Base-by-base conservation (phyloP, 176 grass and related monocot species). In the Ampelocalamus luodianensis region DNA sequence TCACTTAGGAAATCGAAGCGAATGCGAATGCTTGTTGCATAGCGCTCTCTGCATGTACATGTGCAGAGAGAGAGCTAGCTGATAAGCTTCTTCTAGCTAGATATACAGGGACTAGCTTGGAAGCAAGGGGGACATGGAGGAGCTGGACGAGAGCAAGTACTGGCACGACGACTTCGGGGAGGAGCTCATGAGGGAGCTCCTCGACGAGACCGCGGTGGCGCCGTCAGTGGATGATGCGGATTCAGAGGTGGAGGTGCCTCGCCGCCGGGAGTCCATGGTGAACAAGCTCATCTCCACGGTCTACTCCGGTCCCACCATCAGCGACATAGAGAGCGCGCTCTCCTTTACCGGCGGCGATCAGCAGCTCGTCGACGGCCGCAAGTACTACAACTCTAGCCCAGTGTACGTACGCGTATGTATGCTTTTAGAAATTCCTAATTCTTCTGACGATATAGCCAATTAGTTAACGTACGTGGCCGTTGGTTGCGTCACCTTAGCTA, bases 281-380 rank as follows among this genome's bases (percentile, higher is more conserved):
- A 96, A 96, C 93, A 99, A 82, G 88, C 88, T 99, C 76, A 91
- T 96, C 81, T 95, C 96, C 1, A 92, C 93, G 7, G 93, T 98
- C 63, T 96, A 99, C 83, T 96, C 96, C 0, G 96, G 96, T 12
- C 93, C 96, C 8, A 99, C 91, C 11, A 92, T 96, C 69, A 86
- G 90, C 18, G 96, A 96, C 80, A 90, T 96, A 72, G 91, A 99
- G 84, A 92, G 90, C 65, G 93, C 96, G 7, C 84, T 96, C 42
- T 96, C 91, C 68, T 78, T 90, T 26, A 92, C 79, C 34, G 73
- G 74, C 56, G 81, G 27, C 77, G 32, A 76, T 6, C 72, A 74
- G 13, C 80, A 75, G 32, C 53, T 71, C 56, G 14, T 54, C 40
- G 71, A 68, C 55, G 61, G 51, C 65, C 76, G 15, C 59, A 76